Conservation (phyloP, 352 stramenopile species). For the Phytophthora multivora region DNA sequence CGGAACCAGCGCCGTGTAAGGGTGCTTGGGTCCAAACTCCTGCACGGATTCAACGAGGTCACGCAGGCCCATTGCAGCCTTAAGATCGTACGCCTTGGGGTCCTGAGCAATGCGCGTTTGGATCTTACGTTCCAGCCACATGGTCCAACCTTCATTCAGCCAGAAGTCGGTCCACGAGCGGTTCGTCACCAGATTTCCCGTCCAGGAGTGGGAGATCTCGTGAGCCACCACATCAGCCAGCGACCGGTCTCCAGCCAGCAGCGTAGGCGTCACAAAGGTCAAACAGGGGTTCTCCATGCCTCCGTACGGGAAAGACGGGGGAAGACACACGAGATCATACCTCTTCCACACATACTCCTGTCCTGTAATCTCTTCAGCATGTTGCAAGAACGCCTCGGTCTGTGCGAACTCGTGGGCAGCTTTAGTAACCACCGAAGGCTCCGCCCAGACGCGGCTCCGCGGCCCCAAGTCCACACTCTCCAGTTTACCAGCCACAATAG, state of each 20-base stretch:
- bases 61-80: constrained; percentile 53
- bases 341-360: constrained; percentile 94
- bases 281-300: constrained; percentile 88
- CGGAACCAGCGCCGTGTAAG: constrained; percentile 91
- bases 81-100: constrained; percentile 56
- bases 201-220: constrained; percentile 97
- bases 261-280: constrained; percentile 97
- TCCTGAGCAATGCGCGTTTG: constrained; percentile 71
- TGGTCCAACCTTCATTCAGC: constrained; percentile 99
- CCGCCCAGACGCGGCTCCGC: constrained; percentile 92
- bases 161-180: constrained; percentile 96
- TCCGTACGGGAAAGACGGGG: constrained; percentile 92
- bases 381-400: constrained; percentile 93
- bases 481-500: constrained; percentile 92
- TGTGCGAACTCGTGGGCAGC: constrained; percentile 95
- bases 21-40: constrained; percentile 59
- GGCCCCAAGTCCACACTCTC: constrained; percentile 87
- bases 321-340: constrained; percentile 98
- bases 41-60: constrained; percentile 50
- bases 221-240: constrained; percentile 97
- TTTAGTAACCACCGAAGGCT: constrained; percentile 92
- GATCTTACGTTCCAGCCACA: constrained; percentile 98
- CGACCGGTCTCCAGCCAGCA: constrained; percentile 94
- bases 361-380: constrained; percentile 92
- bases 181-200: constrained; percentile 98